A percentile compares a stretch with the other conserved stretches of the same genome.
Evolutionary conservation across 345 rosid species (phyloP).

Genomic region (Aegle marmelos): DNA sequence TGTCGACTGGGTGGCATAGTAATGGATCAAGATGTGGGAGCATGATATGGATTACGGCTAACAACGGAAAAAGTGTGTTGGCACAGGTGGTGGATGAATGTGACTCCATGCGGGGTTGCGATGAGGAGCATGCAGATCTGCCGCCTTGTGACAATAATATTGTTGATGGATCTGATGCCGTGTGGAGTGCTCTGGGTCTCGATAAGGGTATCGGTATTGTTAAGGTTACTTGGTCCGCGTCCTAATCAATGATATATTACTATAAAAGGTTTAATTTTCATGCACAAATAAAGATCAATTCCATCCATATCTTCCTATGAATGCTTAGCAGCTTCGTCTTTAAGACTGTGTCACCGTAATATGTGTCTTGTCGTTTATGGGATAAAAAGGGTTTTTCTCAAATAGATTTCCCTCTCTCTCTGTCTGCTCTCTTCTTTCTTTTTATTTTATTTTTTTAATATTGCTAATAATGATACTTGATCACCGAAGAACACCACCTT

Average conservation of each 20-base stretch:
- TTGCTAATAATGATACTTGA: no score
- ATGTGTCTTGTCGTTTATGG: no score
- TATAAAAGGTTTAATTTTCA: no score
- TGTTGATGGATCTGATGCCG: slow-evolving; percentile 42
- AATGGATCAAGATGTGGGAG: slow-evolving; percentile 18
- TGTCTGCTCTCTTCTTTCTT: no score
- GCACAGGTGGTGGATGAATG: slow-evolving; percentile 47
- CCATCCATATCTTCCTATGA: no score
- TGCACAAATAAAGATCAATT: no score
- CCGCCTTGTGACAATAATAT: slow-evolving; percentile 31
- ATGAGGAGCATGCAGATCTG: slow-evolving; percentile 27
- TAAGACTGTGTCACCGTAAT: no score
- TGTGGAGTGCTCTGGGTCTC: slow-evolving; percentile 38
- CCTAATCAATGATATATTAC: slow-evolving; percentile 4
- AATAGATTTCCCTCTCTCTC: no score
- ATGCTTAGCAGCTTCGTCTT: no score
- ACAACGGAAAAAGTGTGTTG: slow-evolving; percentile 15
- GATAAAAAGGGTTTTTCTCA: no score
- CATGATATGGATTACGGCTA: slow-evolving; percentile 25
- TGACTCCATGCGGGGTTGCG: slow-evolving; percentile 29
- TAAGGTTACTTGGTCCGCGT: slow-evolving; percentile 40
- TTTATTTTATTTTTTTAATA: no score
- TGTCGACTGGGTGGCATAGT: slow-evolving; percentile 42
- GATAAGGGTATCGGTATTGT: slow-evolving; percentile 23
- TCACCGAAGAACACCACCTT: no score